Percentiles rank a stretch among this genome's conserved stretches.
Evolutionary conservation across 371 early-diverging fungal species (phyloP).

Genomic region (Apophysomyces ossiformis): DNA sequence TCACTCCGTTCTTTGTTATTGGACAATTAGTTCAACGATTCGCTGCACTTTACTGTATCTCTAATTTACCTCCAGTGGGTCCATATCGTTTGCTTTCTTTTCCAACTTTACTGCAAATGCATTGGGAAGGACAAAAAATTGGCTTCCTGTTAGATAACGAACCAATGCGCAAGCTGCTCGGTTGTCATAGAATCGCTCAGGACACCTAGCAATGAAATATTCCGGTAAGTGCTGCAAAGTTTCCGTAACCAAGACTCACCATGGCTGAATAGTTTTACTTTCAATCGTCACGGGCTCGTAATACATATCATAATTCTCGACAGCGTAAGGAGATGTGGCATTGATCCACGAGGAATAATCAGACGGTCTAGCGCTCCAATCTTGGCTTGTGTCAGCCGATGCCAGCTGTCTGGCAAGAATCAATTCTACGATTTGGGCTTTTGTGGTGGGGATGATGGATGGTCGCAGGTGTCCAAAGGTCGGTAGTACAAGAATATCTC

Average conservation of each 20-base stretch:
- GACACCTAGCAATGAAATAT: constrained; percentile 31
- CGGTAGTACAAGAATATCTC: constrained; percentile 49
- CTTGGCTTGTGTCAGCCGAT: constrained; percentile 44
- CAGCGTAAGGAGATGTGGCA: constrained; percentile 36
- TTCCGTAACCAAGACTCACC: constrained; percentile 23
- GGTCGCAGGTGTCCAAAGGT: constrained; percentile 34
- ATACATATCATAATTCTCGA: constrained; percentile 49
- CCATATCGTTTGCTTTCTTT: constrained; percentile 23
- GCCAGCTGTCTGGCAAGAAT: constrained; percentile 31
- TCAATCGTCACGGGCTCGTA: constrained; percentile 54
- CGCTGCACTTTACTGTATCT: no score
- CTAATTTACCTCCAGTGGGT: constrained; percentile 50
- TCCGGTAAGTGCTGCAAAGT: no score
- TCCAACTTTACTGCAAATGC: constrained; percentile 45
- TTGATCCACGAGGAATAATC: constrained; percentile 42
- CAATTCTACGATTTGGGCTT: constrained; percentile 33
- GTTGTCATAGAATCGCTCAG: constrained; percentile 53
- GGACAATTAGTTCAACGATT: no score
- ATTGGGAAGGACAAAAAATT: constrained; percentile 49
- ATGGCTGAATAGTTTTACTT: constrained; percentile 45
- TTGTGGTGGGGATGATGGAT: constrained; percentile 31
- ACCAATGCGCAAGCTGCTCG: constrained; percentile 51
- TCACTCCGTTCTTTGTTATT: constrained; percentile 37
- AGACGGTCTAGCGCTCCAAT: constrained; percentile 44
- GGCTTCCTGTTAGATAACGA: constrained; percentile 47